These are phyloP conservation scores for Kernera saxatilis DNA, from an alignment of 345 rosid genomes.

Conservation along the genomic window DNA sequence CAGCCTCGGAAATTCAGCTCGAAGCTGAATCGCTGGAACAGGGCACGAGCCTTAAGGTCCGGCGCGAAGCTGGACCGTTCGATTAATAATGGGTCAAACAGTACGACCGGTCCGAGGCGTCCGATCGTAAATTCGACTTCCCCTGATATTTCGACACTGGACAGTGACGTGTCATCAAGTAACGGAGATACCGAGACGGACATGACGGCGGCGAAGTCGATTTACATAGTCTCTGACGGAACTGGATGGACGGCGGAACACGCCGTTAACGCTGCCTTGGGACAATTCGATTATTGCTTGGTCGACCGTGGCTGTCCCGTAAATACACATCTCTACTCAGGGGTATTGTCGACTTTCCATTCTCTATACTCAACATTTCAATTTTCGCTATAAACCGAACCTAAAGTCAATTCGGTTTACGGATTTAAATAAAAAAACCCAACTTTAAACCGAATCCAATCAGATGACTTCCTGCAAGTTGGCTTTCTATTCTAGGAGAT, in stretches of 20 bases:
- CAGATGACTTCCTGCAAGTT: neutral
- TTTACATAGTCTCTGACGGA: constrained; percentile 88
- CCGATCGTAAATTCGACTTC: constrained; percentile 1
- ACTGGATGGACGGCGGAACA: constrained; percentile 97
- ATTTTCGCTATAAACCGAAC: neutral
- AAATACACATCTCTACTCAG: constrained; percentile 84
- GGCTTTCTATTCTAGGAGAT: neutral
- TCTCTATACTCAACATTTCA: neutral
- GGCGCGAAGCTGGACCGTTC: constrained; percentile 62
- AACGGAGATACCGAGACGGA: constrained; percentile 33
- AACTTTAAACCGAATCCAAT: neutral
- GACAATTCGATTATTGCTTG: constrained; percentile 84
- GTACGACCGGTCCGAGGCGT: neutral
- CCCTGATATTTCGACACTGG: constrained; percentile 9
- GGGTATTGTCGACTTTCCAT: constrained; percentile 42
- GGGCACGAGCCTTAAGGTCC: constrained; percentile 68
- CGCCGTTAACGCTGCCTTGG: constrained; percentile 80
- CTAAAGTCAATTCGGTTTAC: neutral
- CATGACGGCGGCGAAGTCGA: constrained; percentile 44
- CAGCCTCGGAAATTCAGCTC: constrained; percentile 51
- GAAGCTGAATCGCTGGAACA: constrained; percentile 81
- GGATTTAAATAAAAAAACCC: neutral
- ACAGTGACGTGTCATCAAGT: constrained; percentile 28
- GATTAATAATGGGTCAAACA: constrained; percentile 7
- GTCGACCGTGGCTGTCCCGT: constrained; percentile 89